Percentiles rank a stretch among this genome's conserved stretches.
Conservation (phyloP, 2,329 filamentous ascomycete genomes). For the Phyllosticta paracitricarpa region DNA sequence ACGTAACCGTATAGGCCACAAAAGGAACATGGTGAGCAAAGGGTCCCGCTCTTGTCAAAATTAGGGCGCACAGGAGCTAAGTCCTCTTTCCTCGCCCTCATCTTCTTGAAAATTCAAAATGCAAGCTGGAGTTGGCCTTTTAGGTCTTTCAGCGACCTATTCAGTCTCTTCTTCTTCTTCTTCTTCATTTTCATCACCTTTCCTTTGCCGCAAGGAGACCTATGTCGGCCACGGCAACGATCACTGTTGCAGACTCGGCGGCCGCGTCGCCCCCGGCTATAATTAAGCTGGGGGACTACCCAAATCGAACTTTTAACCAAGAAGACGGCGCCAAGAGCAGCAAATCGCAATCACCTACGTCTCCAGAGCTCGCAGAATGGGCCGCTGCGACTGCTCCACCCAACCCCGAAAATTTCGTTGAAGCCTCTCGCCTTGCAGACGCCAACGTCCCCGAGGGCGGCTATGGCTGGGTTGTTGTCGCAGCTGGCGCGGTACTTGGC, state of each 20-base stretch:
- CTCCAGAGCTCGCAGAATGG: not conserved
- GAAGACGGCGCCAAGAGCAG: not conserved
- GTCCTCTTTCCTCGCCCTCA: not conserved
- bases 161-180: not conserved
- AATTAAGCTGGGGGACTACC: not conserved
- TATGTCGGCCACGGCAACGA: slow-evolving; percentile 8
- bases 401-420: slow-evolving; percentile 6
- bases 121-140: not conserved
- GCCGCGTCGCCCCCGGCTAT: not conserved
- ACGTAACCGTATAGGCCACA: not conserved
- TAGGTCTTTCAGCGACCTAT: not conserved
- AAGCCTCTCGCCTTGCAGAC: slow-evolving; percentile 10
- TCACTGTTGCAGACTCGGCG: not conserved
- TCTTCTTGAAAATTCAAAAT: slow-evolving; percentile 2
- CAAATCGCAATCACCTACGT: not conserved
- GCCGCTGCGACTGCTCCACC: slow-evolving; percentile 2
- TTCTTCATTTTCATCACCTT: not conserved
- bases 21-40: not conserved
- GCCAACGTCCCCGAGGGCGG: slow-evolving; percentile 40
- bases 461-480: slow-evolving; percentile 48
- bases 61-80: not conserved
- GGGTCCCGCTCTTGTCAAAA: slow-evolving; percentile 4
- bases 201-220: not conserved
- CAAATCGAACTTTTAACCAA: not conserved
- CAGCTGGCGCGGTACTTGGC: slow-evolving; percentile 39